Percentiles rank a stretch among this genome's conserved stretches.
These are phyloP conservation scores for Stephanodiscus minutulus DNA, from an alignment of 108 stramenopile species.

Conservation along the genomic window DNA sequence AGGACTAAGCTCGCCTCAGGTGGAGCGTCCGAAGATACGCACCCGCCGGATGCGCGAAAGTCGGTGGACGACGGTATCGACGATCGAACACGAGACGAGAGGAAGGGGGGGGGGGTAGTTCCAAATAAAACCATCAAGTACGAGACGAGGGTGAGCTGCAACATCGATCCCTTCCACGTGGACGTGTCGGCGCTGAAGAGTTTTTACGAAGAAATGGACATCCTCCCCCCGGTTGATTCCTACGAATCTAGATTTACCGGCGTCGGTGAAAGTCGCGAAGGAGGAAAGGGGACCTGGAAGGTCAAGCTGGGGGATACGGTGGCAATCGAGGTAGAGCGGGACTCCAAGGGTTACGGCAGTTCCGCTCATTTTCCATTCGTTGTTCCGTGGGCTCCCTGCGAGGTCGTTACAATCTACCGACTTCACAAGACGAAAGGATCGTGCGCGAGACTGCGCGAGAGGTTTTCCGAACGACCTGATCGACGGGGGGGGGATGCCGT, in stretches of 20 bases:
- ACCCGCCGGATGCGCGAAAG: conserved; percentile 7
- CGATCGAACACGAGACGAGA: neutral
- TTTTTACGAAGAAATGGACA: conserved; percentile 56
- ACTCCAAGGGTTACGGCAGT: conserved; percentile 18
- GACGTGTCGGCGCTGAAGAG: conserved; percentile 56
- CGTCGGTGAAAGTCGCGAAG: neutral
- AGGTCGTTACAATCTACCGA: conserved; percentile 61
- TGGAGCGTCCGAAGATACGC: neutral
- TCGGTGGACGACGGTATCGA: neutral
- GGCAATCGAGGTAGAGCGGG: conserved; percentile 50
- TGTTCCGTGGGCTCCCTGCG: conserved; percentile 61
- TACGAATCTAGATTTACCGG: conserved; percentile 30
- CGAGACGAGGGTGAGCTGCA: conserved; percentile 7
- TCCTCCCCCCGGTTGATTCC: conserved; percentile 41
- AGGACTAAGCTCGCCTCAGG: neutral
- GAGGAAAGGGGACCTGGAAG: conserved; percentile 27
- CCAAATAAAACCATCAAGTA: neutral
- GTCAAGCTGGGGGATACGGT: conserved; percentile 72
- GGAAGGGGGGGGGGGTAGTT: neutral
- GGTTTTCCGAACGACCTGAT: neutral
- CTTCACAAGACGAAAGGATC: conserved; percentile 36
- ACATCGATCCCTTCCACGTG: conserved; percentile 51
- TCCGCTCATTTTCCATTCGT: conserved; percentile 50
- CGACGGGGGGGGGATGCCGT: neutral
- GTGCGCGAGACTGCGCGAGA: conserved; percentile 34